phyloP scores from a whole-genome alignment of 2,329 filamentous ascomycete genomes.

The Trichothecium roseum region DNA sequence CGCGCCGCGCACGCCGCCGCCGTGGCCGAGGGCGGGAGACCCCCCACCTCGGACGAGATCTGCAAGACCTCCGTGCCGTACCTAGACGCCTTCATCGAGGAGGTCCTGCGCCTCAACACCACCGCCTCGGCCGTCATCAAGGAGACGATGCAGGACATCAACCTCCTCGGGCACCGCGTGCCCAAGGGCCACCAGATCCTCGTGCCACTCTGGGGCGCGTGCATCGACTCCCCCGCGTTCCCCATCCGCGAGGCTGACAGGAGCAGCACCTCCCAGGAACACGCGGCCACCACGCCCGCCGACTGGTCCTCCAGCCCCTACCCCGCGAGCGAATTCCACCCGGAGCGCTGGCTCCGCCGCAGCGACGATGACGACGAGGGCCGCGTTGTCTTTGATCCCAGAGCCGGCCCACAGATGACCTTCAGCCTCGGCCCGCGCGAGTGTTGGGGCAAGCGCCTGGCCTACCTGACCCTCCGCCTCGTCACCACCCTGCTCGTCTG shows the following conservation, averaged over 20 bases:
- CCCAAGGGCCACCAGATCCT: slow-evolving; percentile 13
- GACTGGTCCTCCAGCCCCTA: slow-evolving; percentile 11
- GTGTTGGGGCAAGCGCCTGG: slow-evolving; percentile 39
- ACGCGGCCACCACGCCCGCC: slow-evolving; percentile 16
- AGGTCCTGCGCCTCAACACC: slow-evolving; percentile 19
- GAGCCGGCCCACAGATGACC: slow-evolving; percentile 11
- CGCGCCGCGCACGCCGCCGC: slow-evolving; percentile 9
- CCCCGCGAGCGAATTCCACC: slow-evolving; percentile 25
- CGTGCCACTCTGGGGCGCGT: background rate
- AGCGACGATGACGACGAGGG: slow-evolving; percentile 23
- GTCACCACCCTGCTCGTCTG: slow-evolving; percentile 36
- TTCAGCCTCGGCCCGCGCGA: slow-evolving; percentile 38
- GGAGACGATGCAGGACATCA: slow-evolving; percentile 10
- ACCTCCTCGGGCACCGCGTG: slow-evolving; percentile 14
- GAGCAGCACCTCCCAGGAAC: slow-evolving; percentile 1
- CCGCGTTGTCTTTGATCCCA: slow-evolving; percentile 13
- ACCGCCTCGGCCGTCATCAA: slow-evolving; percentile 16
- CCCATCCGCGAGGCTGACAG: slow-evolving; percentile 5
- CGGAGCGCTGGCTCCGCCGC: slow-evolving; percentile 34
- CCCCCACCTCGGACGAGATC: slow-evolving; percentile 20
- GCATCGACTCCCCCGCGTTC: background rate
- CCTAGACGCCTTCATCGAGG: slow-evolving; percentile 26
- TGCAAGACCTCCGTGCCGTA: slow-evolving; percentile 16
- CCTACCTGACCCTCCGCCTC: slow-evolving; percentile 38
- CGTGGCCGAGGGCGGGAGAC: slow-evolving; percentile 7